Evolutionary conservation across 1,284 basidiomycete species (phyloP).

Genomic region (Vanrija sp.): DNA sequence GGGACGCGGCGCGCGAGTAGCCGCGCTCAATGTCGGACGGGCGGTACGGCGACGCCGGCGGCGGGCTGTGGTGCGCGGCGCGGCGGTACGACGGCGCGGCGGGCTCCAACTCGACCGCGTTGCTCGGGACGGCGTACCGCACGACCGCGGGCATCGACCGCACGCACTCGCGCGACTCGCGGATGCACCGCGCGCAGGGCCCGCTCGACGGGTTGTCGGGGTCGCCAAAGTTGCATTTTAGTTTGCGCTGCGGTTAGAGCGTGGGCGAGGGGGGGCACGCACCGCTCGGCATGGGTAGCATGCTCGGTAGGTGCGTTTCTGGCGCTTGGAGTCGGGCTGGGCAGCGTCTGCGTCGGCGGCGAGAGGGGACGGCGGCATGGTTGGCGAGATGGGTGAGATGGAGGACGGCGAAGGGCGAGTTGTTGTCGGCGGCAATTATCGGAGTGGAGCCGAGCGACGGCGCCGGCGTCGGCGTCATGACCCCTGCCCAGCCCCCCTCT

Average conservation of each 20-base stretch:
- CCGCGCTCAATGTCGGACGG: too few relatives aligned
- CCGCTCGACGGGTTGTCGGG: slow-evolving; percentile 16
- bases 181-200: slow-evolving; percentile 12
- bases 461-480: too few relatives aligned
- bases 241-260: slow-evolving; percentile 8
- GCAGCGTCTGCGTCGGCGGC: too few relatives aligned
- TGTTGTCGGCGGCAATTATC: too few relatives aligned
- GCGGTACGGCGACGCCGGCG: not conserved
- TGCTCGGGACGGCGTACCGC: not conserved
- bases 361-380: too few relatives aligned
- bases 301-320: slow-evolving; percentile 15
- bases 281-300: slow-evolving; percentile 5
- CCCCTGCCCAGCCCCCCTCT: too few relatives aligned
- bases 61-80: not conserved
- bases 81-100: not conserved
- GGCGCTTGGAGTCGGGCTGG: not conserved
- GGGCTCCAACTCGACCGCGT: not conserved
- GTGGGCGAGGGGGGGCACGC: not conserved
- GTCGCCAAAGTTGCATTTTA: slow-evolving; percentile 16
- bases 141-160: slow-evolving; percentile 7
- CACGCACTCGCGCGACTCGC: slow-evolving; percentile 11
- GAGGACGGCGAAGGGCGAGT: too few relatives aligned
- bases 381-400: too few relatives aligned
- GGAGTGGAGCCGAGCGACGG: too few relatives aligned
- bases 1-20: too few relatives aligned